A percentile compares a stretch with the other conserved stretches of the same genome.
phyloP scores from a whole-genome alignment of 139 green algal species.

The Picochlorum costavermella region DNA sequence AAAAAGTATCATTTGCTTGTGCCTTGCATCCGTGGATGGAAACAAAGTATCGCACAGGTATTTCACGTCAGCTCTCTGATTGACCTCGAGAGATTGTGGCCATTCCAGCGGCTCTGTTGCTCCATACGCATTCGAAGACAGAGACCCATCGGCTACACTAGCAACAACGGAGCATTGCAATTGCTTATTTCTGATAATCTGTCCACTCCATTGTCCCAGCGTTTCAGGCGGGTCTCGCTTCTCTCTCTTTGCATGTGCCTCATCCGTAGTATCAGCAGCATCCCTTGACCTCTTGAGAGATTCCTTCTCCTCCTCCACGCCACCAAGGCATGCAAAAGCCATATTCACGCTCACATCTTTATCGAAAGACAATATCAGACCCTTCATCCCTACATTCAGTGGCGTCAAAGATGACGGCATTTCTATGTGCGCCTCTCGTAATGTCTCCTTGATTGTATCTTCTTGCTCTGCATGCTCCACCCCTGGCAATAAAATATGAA shows the following conservation, averaged over 20 bases:
- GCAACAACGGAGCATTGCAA: not conserved
- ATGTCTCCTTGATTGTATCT: not conserved
- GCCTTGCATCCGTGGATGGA: not conserved
- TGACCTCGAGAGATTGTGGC: constrained; percentile 20
- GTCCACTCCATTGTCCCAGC: not conserved
- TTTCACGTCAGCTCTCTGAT: constrained; percentile 10
- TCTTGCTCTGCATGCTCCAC: not conserved
- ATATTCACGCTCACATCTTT: not conserved
- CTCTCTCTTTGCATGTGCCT: too few relatives aligned
- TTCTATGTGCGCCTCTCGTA: not conserved
- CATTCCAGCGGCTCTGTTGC: constrained; percentile 18
- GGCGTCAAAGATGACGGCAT: not conserved
- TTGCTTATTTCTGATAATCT: not conserved
- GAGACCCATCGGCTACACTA: not conserved
- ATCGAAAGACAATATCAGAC: not conserved
- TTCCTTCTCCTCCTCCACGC: not conserved
- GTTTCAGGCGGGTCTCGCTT: not conserved
- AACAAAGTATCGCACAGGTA: constrained; percentile 19
- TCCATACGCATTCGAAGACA: constrained; percentile 6
- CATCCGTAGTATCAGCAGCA: too few relatives aligned
- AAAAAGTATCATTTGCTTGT: constrained; percentile 10
- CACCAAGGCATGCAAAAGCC: constrained; percentile 1
- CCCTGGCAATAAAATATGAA: not conserved
- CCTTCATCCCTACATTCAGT: not conserved
- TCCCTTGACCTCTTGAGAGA: too few relatives aligned